These are phyloP conservation scores for Diutina neorugosa DNA, from an alignment of 1,139 yeast species.

Conservation along the genomic window DNA sequence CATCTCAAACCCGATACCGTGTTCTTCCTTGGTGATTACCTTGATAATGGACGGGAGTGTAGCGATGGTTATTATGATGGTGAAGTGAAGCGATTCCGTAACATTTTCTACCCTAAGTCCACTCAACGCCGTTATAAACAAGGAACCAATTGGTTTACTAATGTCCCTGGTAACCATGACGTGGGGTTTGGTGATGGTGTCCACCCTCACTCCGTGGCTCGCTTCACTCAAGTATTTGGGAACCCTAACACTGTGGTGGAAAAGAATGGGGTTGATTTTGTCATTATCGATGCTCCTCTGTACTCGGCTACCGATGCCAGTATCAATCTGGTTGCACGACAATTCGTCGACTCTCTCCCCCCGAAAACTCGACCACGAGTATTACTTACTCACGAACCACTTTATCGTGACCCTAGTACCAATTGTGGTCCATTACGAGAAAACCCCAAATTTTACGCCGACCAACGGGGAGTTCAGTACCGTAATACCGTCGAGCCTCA, in stretches of 20 bases:
- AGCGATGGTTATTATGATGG: slow-evolving; percentile 24
- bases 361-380: slow-evolving; percentile 21
- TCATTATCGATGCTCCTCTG: slow-evolving; percentile 34
- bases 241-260: slow-evolving; percentile 19
- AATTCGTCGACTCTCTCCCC: slow-evolving; percentile 13
- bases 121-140: background rate
- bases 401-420: slow-evolving; percentile 24
- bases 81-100: slow-evolving; percentile 27
- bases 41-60: slow-evolving; percentile 41
- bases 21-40: slow-evolving; percentile 40
- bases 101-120: slow-evolving; percentile 17
- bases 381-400: slow-evolving; percentile 38
- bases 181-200: slow-evolving; percentile 44
- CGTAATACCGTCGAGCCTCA: slow-evolving; percentile 32
- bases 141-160: slow-evolving; percentile 18
- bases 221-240: slow-evolving; percentile 32
- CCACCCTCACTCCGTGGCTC: slow-evolving; percentile 18
- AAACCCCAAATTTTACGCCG: slow-evolving; percentile 12
- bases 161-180: slow-evolving; percentile 47
- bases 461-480: slow-evolving; percentile 36
- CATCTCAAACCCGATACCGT: slow-evolving; percentile 31
- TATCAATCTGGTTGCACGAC: slow-evolving; percentile 17
- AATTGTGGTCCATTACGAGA: slow-evolving; percentile 39
- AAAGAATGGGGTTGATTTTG: slow-evolving; percentile 31
- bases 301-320: slow-evolving; percentile 20